A percentile compares a stretch with the other conserved stretches of the same genome.
Evolutionary conservation across 768 basidiomycete genomes (phyloP).

Genomic region (Gelatoporia subvermispora): DNA sequence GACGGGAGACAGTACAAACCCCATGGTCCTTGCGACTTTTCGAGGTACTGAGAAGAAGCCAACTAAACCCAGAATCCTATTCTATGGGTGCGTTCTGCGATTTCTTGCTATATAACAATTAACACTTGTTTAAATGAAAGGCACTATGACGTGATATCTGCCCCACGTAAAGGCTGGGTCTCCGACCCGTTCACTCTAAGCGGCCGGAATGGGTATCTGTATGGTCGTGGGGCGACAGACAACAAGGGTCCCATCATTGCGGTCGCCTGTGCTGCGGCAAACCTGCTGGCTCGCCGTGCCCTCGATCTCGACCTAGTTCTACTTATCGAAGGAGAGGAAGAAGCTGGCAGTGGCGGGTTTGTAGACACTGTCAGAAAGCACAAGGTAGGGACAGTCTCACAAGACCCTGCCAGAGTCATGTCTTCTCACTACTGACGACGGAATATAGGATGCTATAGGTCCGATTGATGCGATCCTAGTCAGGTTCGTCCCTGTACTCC

Average conservation of each 20-base stretch:
- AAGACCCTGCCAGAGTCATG: no score
- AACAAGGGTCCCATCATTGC: constrained; percentile 96
- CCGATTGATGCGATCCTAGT: constrained; percentile 85
- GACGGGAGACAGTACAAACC: constrained; percentile 72
- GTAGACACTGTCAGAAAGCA: constrained; percentile 66
- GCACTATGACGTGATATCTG: constrained; percentile 96
- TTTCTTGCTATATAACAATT: background rate
- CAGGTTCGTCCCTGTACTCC: constrained; percentile 41
- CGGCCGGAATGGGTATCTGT: constrained; percentile 84
- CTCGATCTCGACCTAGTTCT: constrained; percentile 87
- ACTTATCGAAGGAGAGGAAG: constrained; percentile 94
- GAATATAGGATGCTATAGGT: constrained; percentile 68
- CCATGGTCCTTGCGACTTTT: constrained; percentile 88
- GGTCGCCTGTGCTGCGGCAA: constrained; percentile 83
- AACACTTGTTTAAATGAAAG: no score
- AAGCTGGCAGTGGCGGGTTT: constrained; percentile 89
- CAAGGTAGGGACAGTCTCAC: no score
- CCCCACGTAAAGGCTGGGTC: constrained; percentile 68
- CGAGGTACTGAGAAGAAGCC: constrained; percentile 56
- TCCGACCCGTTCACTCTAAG: constrained; percentile 80
- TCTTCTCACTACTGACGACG: background rate
- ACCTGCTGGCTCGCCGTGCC: constrained; percentile 63
- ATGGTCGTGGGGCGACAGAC: constrained; percentile 89
- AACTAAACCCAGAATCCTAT: constrained; percentile 69
- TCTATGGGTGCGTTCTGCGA: constrained; percentile 67